phyloP scores from a whole-genome alignment of 192 early-diverging fungal genomes.

The Backusella morwellensis region DNA sequence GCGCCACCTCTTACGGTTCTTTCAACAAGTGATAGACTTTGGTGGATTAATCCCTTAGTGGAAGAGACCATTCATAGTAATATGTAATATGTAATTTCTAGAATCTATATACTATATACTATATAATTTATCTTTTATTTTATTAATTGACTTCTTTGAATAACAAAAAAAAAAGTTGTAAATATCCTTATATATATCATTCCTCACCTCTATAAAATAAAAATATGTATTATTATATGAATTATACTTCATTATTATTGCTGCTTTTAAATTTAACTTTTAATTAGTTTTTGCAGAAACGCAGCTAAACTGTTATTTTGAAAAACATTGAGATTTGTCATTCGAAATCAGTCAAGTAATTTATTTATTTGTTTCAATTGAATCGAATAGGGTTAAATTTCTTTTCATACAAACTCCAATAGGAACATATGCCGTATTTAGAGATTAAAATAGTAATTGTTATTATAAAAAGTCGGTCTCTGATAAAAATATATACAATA shows the following conservation, averaged over 20 bases:
- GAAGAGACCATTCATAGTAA: conserved; percentile 9
- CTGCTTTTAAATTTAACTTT: not conserved
- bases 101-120: not conserved
- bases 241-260: not conserved
- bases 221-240: not conserved
- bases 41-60: conserved; percentile 7
- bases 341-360: not conserved
- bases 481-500: not conserved
- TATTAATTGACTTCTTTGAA: not conserved
- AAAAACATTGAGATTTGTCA: not conserved
- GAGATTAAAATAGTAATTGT: too few relatives aligned
- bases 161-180: conserved; percentile 1
- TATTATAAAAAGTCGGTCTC: too few relatives aligned
- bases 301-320: not conserved
- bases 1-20: not conserved
- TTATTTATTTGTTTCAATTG: not conserved
- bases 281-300: not conserved
- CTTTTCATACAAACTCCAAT: not conserved
- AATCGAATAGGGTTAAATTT: not conserved
- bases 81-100: not conserved
- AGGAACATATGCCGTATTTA: not conserved
- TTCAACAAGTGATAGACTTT: not conserved
- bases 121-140: not conserved
- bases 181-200: not conserved
- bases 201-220: not conserved